Percentiles rank a stretch among this genome's conserved stretches.
Evolutionary conservation across 2,329 filamentous ascomycete genomes (phyloP).

Genomic region (Claviceps paspali): DNA sequence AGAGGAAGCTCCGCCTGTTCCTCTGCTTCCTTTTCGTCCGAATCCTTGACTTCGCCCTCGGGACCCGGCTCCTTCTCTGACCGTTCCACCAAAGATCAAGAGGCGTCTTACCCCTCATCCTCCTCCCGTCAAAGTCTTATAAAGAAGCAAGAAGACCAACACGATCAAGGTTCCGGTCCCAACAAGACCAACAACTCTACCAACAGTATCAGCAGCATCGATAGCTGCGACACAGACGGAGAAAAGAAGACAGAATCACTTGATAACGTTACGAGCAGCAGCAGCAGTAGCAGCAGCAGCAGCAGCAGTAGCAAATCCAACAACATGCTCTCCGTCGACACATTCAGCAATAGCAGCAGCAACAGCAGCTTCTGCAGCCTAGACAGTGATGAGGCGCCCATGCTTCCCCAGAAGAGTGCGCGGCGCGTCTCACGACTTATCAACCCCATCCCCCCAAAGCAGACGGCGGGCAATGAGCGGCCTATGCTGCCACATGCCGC

Average conservation of each 20-base stretch:
- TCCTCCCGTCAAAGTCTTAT: neutral
- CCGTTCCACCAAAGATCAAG: conserved; percentile 3
- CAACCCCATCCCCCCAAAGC: conserved; percentile 19
- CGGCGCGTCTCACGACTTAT: conserved; percentile 30
- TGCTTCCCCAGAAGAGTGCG: conserved; percentile 34
- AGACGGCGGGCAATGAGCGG: conserved; percentile 16
- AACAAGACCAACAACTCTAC: neutral
- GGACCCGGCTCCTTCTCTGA: conserved; percentile 2
- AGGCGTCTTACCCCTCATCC: neutral
- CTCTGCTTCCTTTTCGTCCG: conserved; percentile 1
- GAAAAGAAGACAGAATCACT: neutral
- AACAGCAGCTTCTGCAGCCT: conserved; percentile 7
- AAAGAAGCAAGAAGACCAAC: neutral
- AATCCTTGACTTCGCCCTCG: neutral
- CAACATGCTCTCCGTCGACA: conserved; percentile 16
- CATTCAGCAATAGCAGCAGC: conserved; percentile 8
- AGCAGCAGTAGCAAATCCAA: conserved; percentile 8
- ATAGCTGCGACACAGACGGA: neutral
- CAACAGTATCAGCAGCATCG: conserved; percentile 3
- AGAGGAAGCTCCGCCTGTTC: conserved; percentile 10
- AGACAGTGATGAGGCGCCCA: conserved; percentile 16
- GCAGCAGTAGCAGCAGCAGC: conserved; percentile 8
- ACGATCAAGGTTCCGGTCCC: conserved; percentile 3
- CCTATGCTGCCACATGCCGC: conserved; percentile 23
- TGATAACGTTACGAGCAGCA: too few relatives aligned